A percentile compares a stretch with the other conserved stretches of the same genome.
Evolutionary conservation across 2,329 filamentous ascomycete species (phyloP).

Genomic region (Gaeumannomyces tritici): DNA sequence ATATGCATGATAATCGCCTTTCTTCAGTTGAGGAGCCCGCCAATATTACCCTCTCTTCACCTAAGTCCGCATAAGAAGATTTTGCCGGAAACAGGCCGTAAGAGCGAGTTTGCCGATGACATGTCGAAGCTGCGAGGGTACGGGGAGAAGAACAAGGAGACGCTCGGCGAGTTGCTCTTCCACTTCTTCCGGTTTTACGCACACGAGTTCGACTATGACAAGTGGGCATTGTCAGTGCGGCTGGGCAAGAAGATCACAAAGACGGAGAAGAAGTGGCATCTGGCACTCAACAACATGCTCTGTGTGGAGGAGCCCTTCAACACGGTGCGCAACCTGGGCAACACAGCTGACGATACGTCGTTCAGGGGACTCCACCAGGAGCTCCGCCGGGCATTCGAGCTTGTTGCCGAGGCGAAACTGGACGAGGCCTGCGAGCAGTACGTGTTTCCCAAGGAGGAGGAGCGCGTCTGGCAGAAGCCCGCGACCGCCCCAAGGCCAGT

Average conservation of each 20-base stretch:
- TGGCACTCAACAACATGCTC: slow-evolving; percentile 68
- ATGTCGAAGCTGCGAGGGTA: slow-evolving; percentile 63
- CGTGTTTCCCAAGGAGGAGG: slow-evolving; percentile 77
- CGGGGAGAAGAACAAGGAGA: slow-evolving; percentile 71
- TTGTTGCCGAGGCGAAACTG: slow-evolving; percentile 70
- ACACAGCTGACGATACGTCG: slow-evolving; percentile 91
- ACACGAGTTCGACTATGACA: slow-evolving; percentile 85
- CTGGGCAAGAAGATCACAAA: slow-evolving; percentile 71
- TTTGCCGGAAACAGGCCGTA: slow-evolving; percentile 51
- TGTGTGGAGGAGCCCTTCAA: slow-evolving; percentile 98
- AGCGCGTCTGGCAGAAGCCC: slow-evolving; percentile 50
- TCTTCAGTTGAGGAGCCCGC: slow-evolving; percentile 75
- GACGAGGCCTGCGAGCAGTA: slow-evolving; percentile 81
- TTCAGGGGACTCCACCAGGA: slow-evolving; percentile 88
- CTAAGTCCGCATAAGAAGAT: slow-evolving; percentile 56
- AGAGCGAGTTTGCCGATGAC: slow-evolving; percentile 81
- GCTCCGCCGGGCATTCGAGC: slow-evolving; percentile 76
- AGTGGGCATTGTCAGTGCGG: slow-evolving; percentile 74
- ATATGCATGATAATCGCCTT: slow-evolving; percentile 98
- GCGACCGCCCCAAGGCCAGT: slow-evolving; percentile 42
- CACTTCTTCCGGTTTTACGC: slow-evolving; percentile 94
- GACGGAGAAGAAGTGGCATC: slow-evolving; percentile 80
- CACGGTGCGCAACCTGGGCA: slow-evolving; percentile 76
- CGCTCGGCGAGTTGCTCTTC: slow-evolving; percentile 78
- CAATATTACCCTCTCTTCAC: slow-evolving; percentile 79